Conservation (phyloP, 2,329 filamentous ascomycete species). For the Trichoderma atrobrunneum region DNA sequence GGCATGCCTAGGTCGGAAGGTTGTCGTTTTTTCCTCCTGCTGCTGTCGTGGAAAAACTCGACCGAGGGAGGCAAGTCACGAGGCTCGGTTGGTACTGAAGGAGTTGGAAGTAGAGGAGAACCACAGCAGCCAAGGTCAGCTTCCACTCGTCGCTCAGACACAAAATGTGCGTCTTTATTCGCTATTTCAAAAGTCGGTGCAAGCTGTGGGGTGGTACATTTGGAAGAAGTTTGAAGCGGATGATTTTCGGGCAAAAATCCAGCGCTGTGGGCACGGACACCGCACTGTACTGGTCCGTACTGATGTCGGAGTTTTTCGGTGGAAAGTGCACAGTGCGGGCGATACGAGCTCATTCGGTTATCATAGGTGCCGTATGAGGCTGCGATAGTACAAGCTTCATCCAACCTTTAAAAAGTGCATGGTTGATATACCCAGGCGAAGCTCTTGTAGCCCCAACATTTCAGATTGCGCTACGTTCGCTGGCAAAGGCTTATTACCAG, state of each 20-base stretch:
- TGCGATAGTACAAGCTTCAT: background rate
- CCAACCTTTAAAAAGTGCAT: background rate
- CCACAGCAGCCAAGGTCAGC: background rate
- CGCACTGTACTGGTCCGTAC: constrained; percentile 17
- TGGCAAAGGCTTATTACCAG: constrained; percentile 34
- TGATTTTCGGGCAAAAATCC: constrained; percentile 31
- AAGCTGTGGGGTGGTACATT: constrained; percentile 36
- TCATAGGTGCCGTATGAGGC: background rate
- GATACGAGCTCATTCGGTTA: background rate
- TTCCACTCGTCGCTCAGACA: constrained; percentile 14
- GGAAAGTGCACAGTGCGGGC: background rate
- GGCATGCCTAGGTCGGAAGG: constrained; percentile 37
- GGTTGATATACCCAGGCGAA: background rate
- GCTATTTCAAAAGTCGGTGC: constrained; percentile 42
- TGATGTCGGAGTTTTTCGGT: background rate
- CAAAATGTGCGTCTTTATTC: constrained; percentile 38
- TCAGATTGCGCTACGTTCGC: background rate
- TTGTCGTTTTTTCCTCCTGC: background rate
- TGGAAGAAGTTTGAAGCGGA: constrained; percentile 23
- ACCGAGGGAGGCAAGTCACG: constrained; percentile 18
- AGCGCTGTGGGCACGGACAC: constrained; percentile 23
- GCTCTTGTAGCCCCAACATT: background rate
- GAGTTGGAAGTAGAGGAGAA: background rate
- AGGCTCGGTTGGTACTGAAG: background rate
- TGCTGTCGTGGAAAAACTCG: constrained; percentile 14